Percentiles rank a stretch among this genome's conserved stretches.
Conservation (phyloP, 345 rosid genomes). For the Triadica sebifera region DNA sequence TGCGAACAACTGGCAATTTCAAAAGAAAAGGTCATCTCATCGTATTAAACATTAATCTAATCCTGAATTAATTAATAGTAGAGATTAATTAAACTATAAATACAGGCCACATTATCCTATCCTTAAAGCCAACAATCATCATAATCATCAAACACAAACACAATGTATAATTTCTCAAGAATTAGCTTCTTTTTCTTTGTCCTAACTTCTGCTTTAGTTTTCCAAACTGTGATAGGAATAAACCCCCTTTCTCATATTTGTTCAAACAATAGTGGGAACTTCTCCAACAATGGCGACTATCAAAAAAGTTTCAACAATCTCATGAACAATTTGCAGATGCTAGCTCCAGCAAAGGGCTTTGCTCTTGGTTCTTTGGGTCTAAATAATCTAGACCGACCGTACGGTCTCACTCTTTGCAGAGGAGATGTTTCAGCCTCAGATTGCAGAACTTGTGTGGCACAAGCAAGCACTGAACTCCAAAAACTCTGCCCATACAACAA, state of each 20-base stretch:
- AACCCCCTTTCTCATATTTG: background rate
- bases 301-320: background rate
- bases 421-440: no score
- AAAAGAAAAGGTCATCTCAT: slow-evolving; percentile 5
- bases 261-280: slow-evolving; percentile 1
- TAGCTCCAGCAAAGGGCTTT: slow-evolving; percentile 2
- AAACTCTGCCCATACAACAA: no score
- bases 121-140: background rate
- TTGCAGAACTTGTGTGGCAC: no score
- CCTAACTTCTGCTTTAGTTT: background rate
- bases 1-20: background rate
- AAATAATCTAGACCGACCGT: background rate
- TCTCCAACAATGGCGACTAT: background rate
- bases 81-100: background rate
- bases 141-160: background rate
- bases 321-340: background rate
- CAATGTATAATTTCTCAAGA: background rate
- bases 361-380: slow-evolving; percentile 7
- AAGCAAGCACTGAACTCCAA: no score
- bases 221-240: background rate
- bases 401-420: slow-evolving; percentile 12
- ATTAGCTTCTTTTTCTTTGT: no score
- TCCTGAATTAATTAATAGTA: background rate
- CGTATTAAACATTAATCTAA: background rate
- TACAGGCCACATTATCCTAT: background rate